These are phyloP conservation scores for Fusarium mangiferae DNA, from an alignment of 2,329 filamentous ascomycete species.

Conservation along the genomic window DNA sequence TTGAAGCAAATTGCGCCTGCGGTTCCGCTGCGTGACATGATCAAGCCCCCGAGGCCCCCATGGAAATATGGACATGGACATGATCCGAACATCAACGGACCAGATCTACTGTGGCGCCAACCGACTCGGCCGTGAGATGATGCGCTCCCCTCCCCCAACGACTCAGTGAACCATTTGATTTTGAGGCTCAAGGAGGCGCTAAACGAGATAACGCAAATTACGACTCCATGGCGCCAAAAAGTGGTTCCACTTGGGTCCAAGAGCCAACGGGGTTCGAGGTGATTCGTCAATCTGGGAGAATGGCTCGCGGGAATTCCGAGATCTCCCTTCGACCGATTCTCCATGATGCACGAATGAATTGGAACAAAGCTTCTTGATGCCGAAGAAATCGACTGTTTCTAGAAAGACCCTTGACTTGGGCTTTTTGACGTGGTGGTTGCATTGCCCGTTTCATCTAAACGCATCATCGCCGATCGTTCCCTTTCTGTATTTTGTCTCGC, in stretches of 20 bases:
- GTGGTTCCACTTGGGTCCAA: background rate
- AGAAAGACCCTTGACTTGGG: background rate
- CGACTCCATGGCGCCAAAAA: background rate
- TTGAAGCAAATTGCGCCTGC: constrained; percentile 13
- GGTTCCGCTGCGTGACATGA: constrained; percentile 21
- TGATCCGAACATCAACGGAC: constrained; percentile 5
- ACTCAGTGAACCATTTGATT: constrained; percentile 8
- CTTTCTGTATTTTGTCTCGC: background rate
- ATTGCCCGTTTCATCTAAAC: background rate
- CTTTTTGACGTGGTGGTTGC: background rate
- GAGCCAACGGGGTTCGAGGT: background rate
- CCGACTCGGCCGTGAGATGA: background rate
- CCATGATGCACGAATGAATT: background rate
- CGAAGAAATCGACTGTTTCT: background rate
- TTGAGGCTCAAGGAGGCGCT: constrained; percentile 26
- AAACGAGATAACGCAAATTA: constrained; percentile 19
- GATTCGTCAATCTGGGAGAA: constrained; percentile 2
- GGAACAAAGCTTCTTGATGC: background rate
- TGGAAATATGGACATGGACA: background rate
- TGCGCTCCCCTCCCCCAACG: background rate
- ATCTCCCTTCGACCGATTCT: constrained; percentile 17
- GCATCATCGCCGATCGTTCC: background rate
- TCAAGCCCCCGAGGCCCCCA: background rate
- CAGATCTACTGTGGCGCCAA: constrained; percentile 5
- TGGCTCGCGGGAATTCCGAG: constrained; percentile 14